phyloP scores from a whole-genome alignment of 192 early-diverging fungal genomes.

The Coemansia asiatica region DNA sequence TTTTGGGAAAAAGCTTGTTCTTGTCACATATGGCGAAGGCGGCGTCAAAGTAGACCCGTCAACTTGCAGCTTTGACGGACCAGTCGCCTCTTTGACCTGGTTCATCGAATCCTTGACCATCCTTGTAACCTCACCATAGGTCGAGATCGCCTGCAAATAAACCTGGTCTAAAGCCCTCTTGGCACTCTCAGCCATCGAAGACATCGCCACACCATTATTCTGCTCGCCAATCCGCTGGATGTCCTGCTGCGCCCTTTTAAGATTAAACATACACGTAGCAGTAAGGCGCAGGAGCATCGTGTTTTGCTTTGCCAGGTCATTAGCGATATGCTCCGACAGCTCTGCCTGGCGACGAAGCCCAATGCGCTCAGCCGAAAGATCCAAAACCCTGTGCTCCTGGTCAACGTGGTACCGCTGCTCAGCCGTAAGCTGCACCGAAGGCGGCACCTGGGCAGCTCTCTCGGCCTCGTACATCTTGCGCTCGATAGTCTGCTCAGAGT shows the following conservation, averaged over 20 bases:
- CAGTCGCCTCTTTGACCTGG: constrained; percentile 29
- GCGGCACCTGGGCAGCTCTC: constrained; percentile 41
- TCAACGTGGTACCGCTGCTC: constrained; percentile 55
- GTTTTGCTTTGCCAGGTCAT: constrained; percentile 31
- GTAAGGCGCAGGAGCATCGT: constrained; percentile 37
- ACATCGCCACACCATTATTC: constrained; percentile 2
- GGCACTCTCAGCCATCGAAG: background rate
- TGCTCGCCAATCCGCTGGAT: constrained; percentile 1
- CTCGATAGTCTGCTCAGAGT: constrained; percentile 38
- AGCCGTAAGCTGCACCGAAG: constrained; percentile 39
- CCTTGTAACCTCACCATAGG: constrained; percentile 44
- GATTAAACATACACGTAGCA: constrained; percentile 38
- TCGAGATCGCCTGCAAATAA: constrained; percentile 51
- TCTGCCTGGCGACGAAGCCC: constrained; percentile 41
- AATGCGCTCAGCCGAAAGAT: constrained; percentile 46
- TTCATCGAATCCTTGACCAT: constrained; percentile 34
- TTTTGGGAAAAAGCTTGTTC: constrained; percentile 3
- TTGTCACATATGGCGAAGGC: constrained; percentile 43
- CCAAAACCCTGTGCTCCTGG: constrained; percentile 45
- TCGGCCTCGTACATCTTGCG: constrained; percentile 42
- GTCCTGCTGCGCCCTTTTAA: constrained; percentile 29
- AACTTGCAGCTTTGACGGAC: constrained; percentile 37
- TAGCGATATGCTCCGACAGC: constrained; percentile 39
- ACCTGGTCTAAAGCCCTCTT: constrained; percentile 34
- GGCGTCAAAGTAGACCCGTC: constrained; percentile 36